Evolutionary conservation across 352 stramenopile genomes (phyloP).

Genomic region (Peronospora tabacina): DNA sequence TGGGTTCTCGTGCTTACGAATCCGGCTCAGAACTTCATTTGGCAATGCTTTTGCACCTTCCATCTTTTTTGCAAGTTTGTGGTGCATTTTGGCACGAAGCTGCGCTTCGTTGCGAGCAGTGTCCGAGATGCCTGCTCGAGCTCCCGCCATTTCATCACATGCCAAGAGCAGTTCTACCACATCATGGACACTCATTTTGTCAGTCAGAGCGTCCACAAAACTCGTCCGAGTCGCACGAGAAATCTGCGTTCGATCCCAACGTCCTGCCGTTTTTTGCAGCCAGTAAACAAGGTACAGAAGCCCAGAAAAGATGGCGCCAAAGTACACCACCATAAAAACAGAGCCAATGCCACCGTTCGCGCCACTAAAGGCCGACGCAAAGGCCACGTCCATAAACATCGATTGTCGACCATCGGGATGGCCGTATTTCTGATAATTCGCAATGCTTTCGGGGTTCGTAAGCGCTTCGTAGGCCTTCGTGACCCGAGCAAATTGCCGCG

Average conservation of each 20-base stretch:
- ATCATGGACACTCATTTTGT: slow-evolving; percentile 76
- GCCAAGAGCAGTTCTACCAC: slow-evolving; percentile 68
- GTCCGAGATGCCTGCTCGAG: slow-evolving; percentile 30
- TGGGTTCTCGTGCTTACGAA: slow-evolving; percentile 71
- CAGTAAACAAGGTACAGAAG: slow-evolving; percentile 58
- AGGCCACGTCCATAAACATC: slow-evolving; percentile 65
- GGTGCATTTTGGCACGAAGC: slow-evolving; percentile 53
- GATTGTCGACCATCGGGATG: slow-evolving; percentile 74
- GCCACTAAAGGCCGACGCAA: slow-evolving; percentile 47
- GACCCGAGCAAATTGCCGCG: slow-evolving; percentile 54
- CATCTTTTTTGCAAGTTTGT: slow-evolving; percentile 82
- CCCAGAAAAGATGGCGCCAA: slow-evolving; percentile 47
- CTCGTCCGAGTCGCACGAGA: slow-evolving; percentile 37
- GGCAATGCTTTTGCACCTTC: slow-evolving; percentile 58
- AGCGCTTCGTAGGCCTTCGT: slow-evolving; percentile 85
- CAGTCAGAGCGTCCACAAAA: slow-evolving; percentile 46
- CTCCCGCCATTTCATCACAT: slow-evolving; percentile 67
- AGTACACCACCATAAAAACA: slow-evolving; percentile 69
- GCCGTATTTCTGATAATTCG: slow-evolving; percentile 75
- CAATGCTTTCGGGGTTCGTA: slow-evolving; percentile 56
- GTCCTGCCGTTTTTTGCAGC: slow-evolving; percentile 44
- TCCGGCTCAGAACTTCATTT: slow-evolving; percentile 45
- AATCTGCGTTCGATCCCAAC: slow-evolving; percentile 55
- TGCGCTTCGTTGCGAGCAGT: slow-evolving; percentile 37
- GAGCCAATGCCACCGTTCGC: slow-evolving; percentile 34